Percentiles rank a stretch among this genome's conserved stretches.
These are phyloP conservation scores for Phylloporus arenicola DNA, from an alignment of 768 basidiomycete species.

Conservation along the genomic window DNA sequence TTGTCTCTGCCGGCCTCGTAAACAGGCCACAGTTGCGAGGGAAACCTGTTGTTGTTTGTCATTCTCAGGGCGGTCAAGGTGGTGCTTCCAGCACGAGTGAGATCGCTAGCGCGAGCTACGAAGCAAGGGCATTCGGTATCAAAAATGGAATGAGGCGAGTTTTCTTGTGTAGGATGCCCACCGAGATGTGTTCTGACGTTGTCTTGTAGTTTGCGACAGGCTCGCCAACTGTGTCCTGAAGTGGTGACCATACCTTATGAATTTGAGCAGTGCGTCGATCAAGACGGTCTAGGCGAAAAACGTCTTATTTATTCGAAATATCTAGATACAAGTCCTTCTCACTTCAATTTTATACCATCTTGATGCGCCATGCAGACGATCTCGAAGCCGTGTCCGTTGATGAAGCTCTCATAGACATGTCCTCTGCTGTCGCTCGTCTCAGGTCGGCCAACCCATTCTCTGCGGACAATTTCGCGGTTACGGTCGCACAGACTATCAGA, in stretches of 20 bases:
- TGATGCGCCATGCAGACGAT: slow-evolving; percentile 86
- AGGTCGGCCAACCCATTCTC: slow-evolving; percentile 20
- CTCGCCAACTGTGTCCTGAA: slow-evolving; percentile 66
- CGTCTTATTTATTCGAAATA: background rate
- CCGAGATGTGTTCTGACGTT: background rate
- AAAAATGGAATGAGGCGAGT: slow-evolving; percentile 91
- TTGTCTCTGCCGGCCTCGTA: slow-evolving; percentile 86
- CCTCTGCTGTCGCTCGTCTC: slow-evolving; percentile 46
- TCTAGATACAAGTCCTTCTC: slow-evolving; percentile 82
- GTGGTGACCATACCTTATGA: slow-evolving; percentile 86
- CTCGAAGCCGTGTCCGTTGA: slow-evolving; percentile 95
- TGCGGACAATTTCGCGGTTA: slow-evolving; percentile 57
- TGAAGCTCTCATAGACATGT: slow-evolving; percentile 90
- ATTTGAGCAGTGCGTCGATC: slow-evolving; percentile 62
- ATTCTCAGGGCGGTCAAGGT: slow-evolving; percentile 76
- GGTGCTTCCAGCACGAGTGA: slow-evolving; percentile 83
- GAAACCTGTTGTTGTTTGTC: slow-evolving; percentile 91
- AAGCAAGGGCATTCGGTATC: slow-evolving; percentile 82
- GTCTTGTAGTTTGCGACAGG: slow-evolving; percentile 64
- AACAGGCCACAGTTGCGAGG: slow-evolving; percentile 77
- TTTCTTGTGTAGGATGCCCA: background rate
- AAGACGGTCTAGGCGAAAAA: background rate
- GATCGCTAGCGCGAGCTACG: slow-evolving; percentile 92
- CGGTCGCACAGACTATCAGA: slow-evolving; percentile 78
- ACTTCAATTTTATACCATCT: slow-evolving; percentile 84